Evolutionary conservation across 202 grass and related monocot genomes (phyloP).

Genomic region (Zoysia matrella): DNA sequence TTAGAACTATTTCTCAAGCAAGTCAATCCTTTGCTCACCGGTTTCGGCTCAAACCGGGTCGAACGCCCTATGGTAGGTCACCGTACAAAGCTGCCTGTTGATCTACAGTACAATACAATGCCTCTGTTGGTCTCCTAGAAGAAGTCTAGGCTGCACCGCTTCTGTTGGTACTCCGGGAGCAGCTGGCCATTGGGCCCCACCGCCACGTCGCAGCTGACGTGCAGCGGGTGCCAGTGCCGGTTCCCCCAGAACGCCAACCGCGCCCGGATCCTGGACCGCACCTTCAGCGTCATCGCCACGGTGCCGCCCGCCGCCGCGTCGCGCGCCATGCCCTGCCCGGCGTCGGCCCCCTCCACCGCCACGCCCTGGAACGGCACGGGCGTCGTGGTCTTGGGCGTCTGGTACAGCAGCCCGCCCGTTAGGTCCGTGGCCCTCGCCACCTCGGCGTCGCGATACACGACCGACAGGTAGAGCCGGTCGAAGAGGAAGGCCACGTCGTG

Average conservation of each 20-base stretch:
- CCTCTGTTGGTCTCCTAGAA: constrained; percentile 34
- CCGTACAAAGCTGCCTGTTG: not conserved
- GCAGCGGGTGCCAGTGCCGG: constrained; percentile 65
- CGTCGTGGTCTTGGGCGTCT: constrained; percentile 67
- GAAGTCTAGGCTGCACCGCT: constrained; percentile 72
- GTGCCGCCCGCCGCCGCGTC: constrained; percentile 33
- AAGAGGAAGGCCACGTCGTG: constrained; percentile 69
- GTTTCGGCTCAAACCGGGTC: not conserved
- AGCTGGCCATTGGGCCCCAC: constrained; percentile 66
- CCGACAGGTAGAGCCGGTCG: constrained; percentile 52
- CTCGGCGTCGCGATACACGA: constrained; percentile 56
- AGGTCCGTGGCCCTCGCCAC: constrained; percentile 48
- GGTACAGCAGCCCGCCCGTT: constrained; percentile 49
- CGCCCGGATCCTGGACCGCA: constrained; percentile 62
- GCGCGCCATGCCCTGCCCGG: constrained; percentile 41
- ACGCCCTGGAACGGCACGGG: constrained; percentile 40
- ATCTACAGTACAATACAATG: not conserved
- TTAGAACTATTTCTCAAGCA: not conserved
- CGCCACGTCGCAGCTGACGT: constrained; percentile 72
- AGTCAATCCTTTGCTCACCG: not conserved
- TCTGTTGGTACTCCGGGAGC: constrained; percentile 45
- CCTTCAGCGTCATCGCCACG: constrained; percentile 59
- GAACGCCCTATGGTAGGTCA: too few species aligned
- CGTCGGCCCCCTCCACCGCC: not conserved
- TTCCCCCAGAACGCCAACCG: constrained; percentile 66